Percentiles rank a stretch among this genome's conserved stretches.
These are phyloP conservation scores for Kwoniella mangroviensis DNA, from an alignment of 768 basidiomycete species.

Conservation along the genomic window DNA sequence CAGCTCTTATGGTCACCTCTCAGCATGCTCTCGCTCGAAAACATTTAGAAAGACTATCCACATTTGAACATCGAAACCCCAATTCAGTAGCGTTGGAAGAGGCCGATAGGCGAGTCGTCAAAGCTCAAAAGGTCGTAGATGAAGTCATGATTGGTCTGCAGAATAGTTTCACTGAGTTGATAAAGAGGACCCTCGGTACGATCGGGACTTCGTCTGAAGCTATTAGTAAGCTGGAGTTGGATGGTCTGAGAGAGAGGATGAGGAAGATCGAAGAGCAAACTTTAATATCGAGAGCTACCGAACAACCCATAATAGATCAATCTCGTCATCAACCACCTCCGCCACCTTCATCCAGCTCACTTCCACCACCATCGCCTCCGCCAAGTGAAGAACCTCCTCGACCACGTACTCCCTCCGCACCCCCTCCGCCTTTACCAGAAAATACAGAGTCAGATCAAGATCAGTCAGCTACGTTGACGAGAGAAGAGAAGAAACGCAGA, in stretches of 20 bases:
- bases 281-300: background rate
- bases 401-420: background rate
- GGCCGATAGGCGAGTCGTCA: slow-evolving; percentile 16
- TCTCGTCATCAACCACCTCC: background rate
- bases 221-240: slow-evolving; percentile 19
- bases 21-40: slow-evolving; percentile 19
- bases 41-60: slow-evolving; percentile 10
- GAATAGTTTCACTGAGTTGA: slow-evolving; percentile 17
- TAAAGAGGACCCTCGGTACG: slow-evolving; percentile 19
- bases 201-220: slow-evolving; percentile 11
- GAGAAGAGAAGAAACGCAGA: slow-evolving; percentile 4
- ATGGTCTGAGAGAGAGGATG: slow-evolving; percentile 25
- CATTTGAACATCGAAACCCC: slow-evolving; percentile 11
- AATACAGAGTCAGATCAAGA: background rate
- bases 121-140: slow-evolving; percentile 19
- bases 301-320: background rate
- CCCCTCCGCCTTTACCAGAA: background rate
- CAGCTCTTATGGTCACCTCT: slow-evolving; percentile 23
- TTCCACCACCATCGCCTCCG: background rate
- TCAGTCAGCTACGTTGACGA: background rate
- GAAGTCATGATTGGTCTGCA: slow-evolving; percentile 19
- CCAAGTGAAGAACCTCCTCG: background rate
- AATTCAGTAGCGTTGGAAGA: slow-evolving; percentile 20
- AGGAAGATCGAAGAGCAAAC: slow-evolving; percentile 18
- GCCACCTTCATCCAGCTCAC: background rate